phyloP scores from a whole-genome alignment of 352 stramenopile species.

The Aphanomyces euteiches region DNA sequence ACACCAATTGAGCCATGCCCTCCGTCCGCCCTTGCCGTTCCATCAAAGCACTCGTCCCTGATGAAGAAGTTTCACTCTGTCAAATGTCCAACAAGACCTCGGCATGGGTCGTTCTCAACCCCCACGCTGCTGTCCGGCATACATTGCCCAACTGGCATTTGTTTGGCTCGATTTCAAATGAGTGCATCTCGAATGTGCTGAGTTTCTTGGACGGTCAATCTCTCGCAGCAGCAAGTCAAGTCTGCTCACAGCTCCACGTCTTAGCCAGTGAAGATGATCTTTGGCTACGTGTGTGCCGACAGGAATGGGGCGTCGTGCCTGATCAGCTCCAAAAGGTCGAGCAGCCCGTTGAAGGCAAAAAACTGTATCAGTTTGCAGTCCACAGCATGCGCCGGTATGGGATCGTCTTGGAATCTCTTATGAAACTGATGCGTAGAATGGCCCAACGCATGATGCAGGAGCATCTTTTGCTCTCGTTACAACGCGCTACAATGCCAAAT shows the following conservation, averaged over 20 bases:
- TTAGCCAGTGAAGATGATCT: constrained; percentile 21
- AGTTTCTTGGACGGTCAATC: constrained; percentile 58
- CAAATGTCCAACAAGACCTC: neutral
- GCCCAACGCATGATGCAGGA: constrained; percentile 23
- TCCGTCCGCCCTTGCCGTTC: too few relatives aligned
- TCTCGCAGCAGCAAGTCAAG: constrained; percentile 17
- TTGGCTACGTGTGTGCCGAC: constrained; percentile 16
- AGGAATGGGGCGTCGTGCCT: constrained; percentile 20
- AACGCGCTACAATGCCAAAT: neutral
- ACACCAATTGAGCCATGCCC: too few relatives aligned
- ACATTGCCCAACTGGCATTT: constrained; percentile 17
- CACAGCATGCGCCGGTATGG: constrained; percentile 12
- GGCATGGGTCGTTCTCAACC: constrained; percentile 7
- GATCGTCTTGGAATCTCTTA: neutral
- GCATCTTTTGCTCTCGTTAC: constrained; percentile 12
- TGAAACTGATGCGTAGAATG: constrained; percentile 14
- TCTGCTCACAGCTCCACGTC: constrained; percentile 9
- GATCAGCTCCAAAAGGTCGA: neutral
- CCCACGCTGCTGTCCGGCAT: neutral
- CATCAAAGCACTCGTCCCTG: too few relatives aligned
- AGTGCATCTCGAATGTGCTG: constrained; percentile 86
- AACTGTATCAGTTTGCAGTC: constrained; percentile 20
- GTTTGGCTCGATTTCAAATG: constrained; percentile 16
- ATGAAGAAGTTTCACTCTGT: neutral
- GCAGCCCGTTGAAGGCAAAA: constrained; percentile 2